Percentiles rank a stretch among this genome's conserved stretches.
phyloP scores from a whole-genome alignment of 164 flowering plant species.

The Macadamia tetraphylla region DNA sequence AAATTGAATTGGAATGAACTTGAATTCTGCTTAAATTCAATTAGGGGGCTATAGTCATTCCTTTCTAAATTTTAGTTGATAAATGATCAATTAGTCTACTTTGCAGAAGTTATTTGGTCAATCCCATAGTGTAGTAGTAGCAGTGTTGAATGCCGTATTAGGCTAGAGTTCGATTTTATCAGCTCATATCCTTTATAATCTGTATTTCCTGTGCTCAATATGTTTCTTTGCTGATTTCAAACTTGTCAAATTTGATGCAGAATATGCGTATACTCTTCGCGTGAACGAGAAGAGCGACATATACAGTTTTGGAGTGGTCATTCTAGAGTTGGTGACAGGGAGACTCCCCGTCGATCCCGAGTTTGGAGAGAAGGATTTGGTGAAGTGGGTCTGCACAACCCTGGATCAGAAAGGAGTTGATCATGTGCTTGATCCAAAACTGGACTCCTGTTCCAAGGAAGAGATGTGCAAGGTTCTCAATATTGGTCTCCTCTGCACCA shows the following conservation, averaged over 20 bases:
- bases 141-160: too few relatives aligned
- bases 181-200: too few relatives aligned
- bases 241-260: constrained; percentile 21
- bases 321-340: constrained; percentile 47
- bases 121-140: too few relatives aligned
- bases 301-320: constrained; percentile 49
- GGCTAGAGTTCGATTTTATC: too few relatives aligned
- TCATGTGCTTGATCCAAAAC: constrained; percentile 31
- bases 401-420: constrained; percentile 28
- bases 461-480: constrained; percentile 32
- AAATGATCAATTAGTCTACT: not conserved
- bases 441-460: constrained; percentile 25
- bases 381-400: constrained; percentile 33
- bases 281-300: constrained; percentile 55
- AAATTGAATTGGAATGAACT: too few relatives aligned
- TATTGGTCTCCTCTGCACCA: constrained; percentile 37
- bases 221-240: too few relatives aligned
- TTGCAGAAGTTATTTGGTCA: too few relatives aligned
- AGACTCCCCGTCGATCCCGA: constrained; percentile 32
- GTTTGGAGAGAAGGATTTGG: constrained; percentile 46
- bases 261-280: constrained; percentile 42
- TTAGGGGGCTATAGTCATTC: too few relatives aligned
- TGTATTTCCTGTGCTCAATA: too few relatives aligned
- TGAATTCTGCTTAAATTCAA: too few relatives aligned
- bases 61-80: not conserved